A percentile compares a stretch with the other conserved stretches of the same genome.
Conservation (phyloP, 768 basidiomycete genomes). For the Brasilioporus rufonigricans region DNA sequence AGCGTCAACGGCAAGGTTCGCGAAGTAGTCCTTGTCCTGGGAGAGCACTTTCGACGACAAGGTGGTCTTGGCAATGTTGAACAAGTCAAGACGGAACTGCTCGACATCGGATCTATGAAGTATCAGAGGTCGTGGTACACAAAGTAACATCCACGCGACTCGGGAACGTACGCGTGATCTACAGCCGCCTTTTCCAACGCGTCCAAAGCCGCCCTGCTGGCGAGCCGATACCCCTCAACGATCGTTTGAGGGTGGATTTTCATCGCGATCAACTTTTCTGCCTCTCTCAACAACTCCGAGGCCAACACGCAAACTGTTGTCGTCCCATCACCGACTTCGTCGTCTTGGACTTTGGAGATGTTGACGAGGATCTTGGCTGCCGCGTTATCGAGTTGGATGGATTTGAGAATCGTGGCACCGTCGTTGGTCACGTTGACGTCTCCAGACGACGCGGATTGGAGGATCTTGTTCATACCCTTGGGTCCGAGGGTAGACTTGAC, state of each 20-base stretch:
- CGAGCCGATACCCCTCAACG: slow-evolving; percentile 94
- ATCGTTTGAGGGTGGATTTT: slow-evolving; percentile 99
- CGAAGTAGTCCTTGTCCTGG: slow-evolving; percentile 97
- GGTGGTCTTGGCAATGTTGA: slow-evolving; percentile 97
- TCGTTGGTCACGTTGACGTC: slow-evolving; percentile 98
- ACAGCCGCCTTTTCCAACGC: slow-evolving; percentile 81
- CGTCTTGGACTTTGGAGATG: slow-evolving; percentile 99
- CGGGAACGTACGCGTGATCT: slow-evolving; percentile 73
- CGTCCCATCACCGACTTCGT: slow-evolving; percentile 97
- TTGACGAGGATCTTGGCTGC: slow-evolving; percentile 99
- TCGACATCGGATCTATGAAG: slow-evolving; percentile 59
- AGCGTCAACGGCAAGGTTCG: slow-evolving; percentile 96
- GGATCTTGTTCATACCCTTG: slow-evolving; percentile 99
- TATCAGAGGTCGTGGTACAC: background rate
- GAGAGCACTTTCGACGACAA: slow-evolving; percentile 94
- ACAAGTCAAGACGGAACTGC: slow-evolving; percentile 83
- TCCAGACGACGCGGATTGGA: slow-evolving; percentile 85
- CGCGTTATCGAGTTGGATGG: slow-evolving; percentile 96
- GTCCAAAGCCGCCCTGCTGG: slow-evolving; percentile 76
- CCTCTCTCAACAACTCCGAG: slow-evolving; percentile 88
- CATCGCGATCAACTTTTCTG: slow-evolving; percentile 87
- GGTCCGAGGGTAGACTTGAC: slow-evolving; percentile 98
- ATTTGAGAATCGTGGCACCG: slow-evolving; percentile 96
- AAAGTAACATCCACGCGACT: background rate
- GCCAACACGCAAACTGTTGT: slow-evolving; percentile 91